Base-by-base conservation (phyloP, 2,329 filamentous ascomycete genomes). In the Alternaria sp. region DNA sequence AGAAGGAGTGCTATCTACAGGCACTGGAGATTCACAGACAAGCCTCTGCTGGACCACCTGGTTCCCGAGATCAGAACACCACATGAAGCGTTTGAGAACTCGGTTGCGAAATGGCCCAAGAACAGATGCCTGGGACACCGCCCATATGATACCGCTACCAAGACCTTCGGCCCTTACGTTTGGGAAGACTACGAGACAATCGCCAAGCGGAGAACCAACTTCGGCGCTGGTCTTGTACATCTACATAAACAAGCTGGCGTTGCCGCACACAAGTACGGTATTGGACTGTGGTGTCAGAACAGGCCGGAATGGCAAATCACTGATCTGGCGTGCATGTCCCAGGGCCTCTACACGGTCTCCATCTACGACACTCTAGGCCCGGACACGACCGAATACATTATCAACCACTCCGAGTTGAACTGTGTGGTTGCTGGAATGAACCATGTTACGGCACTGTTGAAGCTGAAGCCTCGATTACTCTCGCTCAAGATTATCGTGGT, bases 351-450 rank as follows among this genome's bases (percentile, higher is more conserved):
- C 81, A 92, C 91, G 22, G 93, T 99, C 57, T 97, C 94, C 5
- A 90, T 99, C 52, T 99, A 99, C 83, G 95, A 98, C 80, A 97
- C 94, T 12, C 87, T 99, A 5, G 94, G 94, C 10, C 90, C 94
- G 12, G 92, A 97, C 68, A 88, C 94, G 3, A 94, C 92, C 59
- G 93, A 98, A 81, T 98, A 92, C 82, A 97, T 99, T 79, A 91
- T 98, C 82, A 96, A 96, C 80, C 94, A 98, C 78, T 88, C 93
- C 56, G 86, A 89, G 64, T 83, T 98, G 58, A 80, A 85, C 60
- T 92, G 89, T 72, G 88, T 98, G 40, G 89, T 91, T 64, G 90
- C 92, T 60, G 93, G 92, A 28, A 83, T 97, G 46, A 88, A 89
- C 44, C 94, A 97, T 74, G 89, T 97, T 54, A 89, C 93, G 2